A percentile compares a stretch with the other conserved stretches of the same genome.
These are phyloP conservation scores for Casuarina cunninghamiana DNA, from an alignment of 306 rosid genomes.

Conservation along the genomic window DNA sequence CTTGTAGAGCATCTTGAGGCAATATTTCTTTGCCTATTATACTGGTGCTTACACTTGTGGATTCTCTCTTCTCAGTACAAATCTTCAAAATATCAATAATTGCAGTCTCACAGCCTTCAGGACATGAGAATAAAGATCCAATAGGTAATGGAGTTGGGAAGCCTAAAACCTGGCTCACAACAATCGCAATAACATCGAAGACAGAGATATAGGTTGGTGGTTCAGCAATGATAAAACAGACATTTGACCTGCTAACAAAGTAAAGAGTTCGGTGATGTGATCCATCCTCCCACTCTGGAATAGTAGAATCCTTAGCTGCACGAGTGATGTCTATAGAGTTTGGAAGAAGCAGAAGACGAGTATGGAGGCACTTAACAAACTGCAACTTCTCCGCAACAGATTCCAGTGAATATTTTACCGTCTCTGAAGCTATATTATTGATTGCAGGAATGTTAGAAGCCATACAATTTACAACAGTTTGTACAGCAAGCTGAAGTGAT, in stretches of 20 bases:
- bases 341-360: slow-evolving; percentile 82
- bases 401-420: slow-evolving; percentile 47
- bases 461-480: slow-evolving; percentile 78
- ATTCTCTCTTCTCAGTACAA: slow-evolving; percentile 75
- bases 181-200: slow-evolving; percentile 76
- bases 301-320: slow-evolving; percentile 50
- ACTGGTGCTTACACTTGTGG: slow-evolving; percentile 52
- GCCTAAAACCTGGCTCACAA: slow-evolving; percentile 85
- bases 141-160: slow-evolving; percentile 82
- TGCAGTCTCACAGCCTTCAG: slow-evolving; percentile 81
- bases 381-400: slow-evolving; percentile 72
- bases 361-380: slow-evolving; percentile 76
- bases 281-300: slow-evolving; percentile 75
- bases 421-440: slow-evolving; percentile 46
- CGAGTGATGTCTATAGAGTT: slow-evolving; percentile 71
- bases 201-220: slow-evolving; percentile 77
- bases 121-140: slow-evolving; percentile 78
- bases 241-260: slow-evolving; percentile 63
- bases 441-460: slow-evolving; percentile 60
- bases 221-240: slow-evolving; percentile 75
- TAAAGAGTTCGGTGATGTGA: slow-evolving; percentile 64
- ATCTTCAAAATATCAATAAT: slow-evolving; percentile 74
- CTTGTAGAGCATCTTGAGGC: slow-evolving; percentile 88
- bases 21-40: slow-evolving; percentile 75
- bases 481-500: slow-evolving; percentile 80